Conservation (phyloP, 1,284 basidiomycete genomes). For the Trametes polyzona region DNA sequence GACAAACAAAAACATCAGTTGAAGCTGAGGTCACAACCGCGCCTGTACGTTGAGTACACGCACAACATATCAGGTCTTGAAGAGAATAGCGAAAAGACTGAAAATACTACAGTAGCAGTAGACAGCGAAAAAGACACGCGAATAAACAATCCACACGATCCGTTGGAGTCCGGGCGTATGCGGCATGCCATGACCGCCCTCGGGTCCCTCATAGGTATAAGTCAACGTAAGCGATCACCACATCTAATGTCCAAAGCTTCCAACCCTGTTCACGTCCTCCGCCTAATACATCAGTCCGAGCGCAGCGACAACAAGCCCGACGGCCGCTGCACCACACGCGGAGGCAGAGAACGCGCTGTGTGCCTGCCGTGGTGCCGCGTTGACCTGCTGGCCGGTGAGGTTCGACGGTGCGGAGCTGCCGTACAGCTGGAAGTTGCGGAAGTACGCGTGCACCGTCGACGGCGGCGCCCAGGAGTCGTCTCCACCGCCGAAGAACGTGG, state of each 20-base stretch:
- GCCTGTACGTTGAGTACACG: too few species aligned
- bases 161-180: not conserved
- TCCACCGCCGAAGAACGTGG: constrained; percentile 74
- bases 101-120: not conserved
- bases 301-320: constrained; percentile 3
- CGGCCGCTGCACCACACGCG: constrained; percentile 8
- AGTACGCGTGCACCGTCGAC: constrained; percentile 65
- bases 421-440: constrained; percentile 59
- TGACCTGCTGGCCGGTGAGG: constrained; percentile 29
- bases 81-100: too few species aligned
- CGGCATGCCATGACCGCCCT: too few species aligned
- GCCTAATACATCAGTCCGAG: constrained; percentile 13
- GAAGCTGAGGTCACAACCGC: too few species aligned
- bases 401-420: constrained; percentile 35
- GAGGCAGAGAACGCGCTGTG: not conserved
- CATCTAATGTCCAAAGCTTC: too few species aligned
- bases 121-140: not conserved
- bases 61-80: too few species aligned
- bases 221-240: not conserved
- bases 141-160: not conserved
- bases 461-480: constrained; percentile 70
- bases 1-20: too few species aligned
- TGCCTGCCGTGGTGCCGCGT: constrained; percentile 15
- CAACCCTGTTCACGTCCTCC: not conserved
- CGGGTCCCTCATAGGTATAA: not conserved